These are phyloP conservation scores for Didymella exigua DNA, from an alignment of 2,329 filamentous ascomycete genomes.

Conservation along the genomic window DNA sequence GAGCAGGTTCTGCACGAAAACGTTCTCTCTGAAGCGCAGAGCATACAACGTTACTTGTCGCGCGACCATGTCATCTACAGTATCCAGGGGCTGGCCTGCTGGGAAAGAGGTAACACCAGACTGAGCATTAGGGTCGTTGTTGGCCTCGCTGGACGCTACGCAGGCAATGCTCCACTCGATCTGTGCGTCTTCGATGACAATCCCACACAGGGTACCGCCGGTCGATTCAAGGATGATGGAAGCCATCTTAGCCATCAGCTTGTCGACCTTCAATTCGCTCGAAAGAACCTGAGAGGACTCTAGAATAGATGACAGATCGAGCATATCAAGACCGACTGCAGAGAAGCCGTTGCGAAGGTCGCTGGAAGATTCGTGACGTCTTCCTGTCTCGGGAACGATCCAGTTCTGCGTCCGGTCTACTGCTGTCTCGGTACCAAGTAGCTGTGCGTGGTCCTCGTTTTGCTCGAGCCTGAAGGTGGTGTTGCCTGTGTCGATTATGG, in stretches of 20 bases:
- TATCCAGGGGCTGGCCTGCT: conserved; percentile 67
- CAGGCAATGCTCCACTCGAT: conserved; percentile 73
- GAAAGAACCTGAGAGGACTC: conserved; percentile 81
- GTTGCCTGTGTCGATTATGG: conserved; percentile 59
- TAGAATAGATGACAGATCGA: conserved; percentile 78
- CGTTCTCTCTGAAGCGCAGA: conserved; percentile 74
- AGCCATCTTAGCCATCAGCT: conserved; percentile 79
- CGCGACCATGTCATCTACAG: conserved; percentile 69
- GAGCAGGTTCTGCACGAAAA: conserved; percentile 75
- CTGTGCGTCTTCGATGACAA: conserved; percentile 73
- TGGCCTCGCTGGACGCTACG: conserved; percentile 69
- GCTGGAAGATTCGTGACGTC: conserved; percentile 50
- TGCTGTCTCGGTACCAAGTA: conserved; percentile 46
- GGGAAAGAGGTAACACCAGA: conserved; percentile 68
- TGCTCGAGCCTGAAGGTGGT: conserved; percentile 52
- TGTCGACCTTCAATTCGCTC: conserved; percentile 75
- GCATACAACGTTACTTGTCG: conserved; percentile 79
- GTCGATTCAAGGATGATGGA: conserved; percentile 81
- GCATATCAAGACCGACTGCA: conserved; percentile 74
- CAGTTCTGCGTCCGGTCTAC: conserved; percentile 57
- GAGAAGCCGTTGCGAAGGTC: conserved; percentile 69
- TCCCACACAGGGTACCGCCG: conserved; percentile 73
- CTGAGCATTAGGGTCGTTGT: conserved; percentile 25
- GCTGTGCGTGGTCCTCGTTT: conserved; percentile 50
- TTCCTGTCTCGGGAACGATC: conserved; percentile 54